Percentiles rank a stretch among this genome's conserved stretches.
Conservation (phyloP, 2,329 filamentous ascomycete species). For the Cladosporium sp. region DNA sequence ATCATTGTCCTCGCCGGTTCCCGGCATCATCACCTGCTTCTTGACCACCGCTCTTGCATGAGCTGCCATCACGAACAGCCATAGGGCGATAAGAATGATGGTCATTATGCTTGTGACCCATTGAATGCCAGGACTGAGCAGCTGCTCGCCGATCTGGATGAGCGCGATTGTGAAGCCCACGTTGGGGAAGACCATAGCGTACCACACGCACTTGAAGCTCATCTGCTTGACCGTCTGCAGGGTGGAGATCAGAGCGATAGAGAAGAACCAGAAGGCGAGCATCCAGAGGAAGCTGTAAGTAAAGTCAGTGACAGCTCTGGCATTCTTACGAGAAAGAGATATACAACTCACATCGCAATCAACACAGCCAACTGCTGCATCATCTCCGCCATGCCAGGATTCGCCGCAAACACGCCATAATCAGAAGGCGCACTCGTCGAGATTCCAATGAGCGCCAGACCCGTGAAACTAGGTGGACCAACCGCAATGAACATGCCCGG, state of each 20-base stretch:
- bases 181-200: conserved; percentile 64
- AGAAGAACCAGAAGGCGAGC: conserved; percentile 46
- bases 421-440: conserved; percentile 18
- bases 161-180: conserved; percentile 59
- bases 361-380: conserved; percentile 24
- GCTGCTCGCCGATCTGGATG: conserved; percentile 49
- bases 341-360: conserved; percentile 27
- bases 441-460: conserved; percentile 25
- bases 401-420: conserved; percentile 20
- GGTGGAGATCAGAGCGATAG: conserved; percentile 19
- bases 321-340: background rate
- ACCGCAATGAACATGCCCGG: conserved; percentile 52
- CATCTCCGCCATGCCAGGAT: conserved; percentile 19
- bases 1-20: conserved; percentile 54
- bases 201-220: conserved; percentile 49
- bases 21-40: conserved; percentile 54
- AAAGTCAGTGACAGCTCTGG: background rate
- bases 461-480: conserved; percentile 35
- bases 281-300: conserved; percentile 41
- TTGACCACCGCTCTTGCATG: conserved; percentile 49
- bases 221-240: conserved; percentile 19
- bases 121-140: conserved; percentile 50
- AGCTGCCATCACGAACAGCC: conserved; percentile 50
- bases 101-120: conserved; percentile 56
- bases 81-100: conserved; percentile 51